phyloP scores from a whole-genome alignment of 2,329 filamentous ascomycete genomes.

The Ophiocordyceps camponoti-rufipedis region DNA sequence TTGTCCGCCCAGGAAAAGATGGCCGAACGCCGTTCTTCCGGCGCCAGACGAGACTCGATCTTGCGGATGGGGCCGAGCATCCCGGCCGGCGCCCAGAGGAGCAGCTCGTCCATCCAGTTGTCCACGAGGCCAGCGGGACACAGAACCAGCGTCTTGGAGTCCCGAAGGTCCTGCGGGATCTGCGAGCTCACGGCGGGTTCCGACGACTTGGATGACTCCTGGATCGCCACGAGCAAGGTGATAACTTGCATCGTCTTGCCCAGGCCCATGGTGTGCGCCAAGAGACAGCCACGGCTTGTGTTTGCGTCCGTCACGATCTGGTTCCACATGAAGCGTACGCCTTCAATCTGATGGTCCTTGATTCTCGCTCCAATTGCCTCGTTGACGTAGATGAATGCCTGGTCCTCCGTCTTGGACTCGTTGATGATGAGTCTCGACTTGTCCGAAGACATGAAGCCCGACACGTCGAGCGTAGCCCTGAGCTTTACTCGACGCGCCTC shows the following conservation, averaged over 20 bases:
- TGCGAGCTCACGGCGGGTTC: conserved; percentile 41
- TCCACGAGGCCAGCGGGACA: conserved; percentile 58
- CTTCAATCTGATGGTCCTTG: conserved; percentile 64
- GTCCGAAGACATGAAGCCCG: conserved; percentile 23
- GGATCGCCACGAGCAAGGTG: conserved; percentile 59
- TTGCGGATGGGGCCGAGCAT: conserved; percentile 37
- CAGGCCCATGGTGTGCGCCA: conserved; percentile 82
- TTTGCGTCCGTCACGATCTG: conserved; percentile 47
- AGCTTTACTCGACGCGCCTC: conserved; percentile 30
- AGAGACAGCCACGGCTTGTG: conserved; percentile 53
- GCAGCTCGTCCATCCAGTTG: conserved; percentile 70
- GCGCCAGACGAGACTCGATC: conserved; percentile 25
- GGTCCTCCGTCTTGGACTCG: conserved; percentile 38
- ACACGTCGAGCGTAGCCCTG: conserved; percentile 24
- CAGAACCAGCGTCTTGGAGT: conserved; percentile 50
- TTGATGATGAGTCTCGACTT: conserved; percentile 44
- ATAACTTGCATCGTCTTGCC: conserved; percentile 90
- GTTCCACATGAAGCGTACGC: conserved; percentile 79
- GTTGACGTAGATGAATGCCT: conserved; percentile 47
- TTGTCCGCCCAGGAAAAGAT: conserved; percentile 40
- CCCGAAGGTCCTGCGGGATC: conserved; percentile 46
- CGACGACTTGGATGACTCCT: conserved; percentile 41
- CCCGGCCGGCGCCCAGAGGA: conserved; percentile 43
- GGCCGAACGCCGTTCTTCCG: conserved; percentile 19
- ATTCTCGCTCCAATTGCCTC: conserved; percentile 44